These are phyloP conservation scores for Pythium brachiatum DNA, from an alignment of 352 stramenopile species.

Conservation along the genomic window DNA sequence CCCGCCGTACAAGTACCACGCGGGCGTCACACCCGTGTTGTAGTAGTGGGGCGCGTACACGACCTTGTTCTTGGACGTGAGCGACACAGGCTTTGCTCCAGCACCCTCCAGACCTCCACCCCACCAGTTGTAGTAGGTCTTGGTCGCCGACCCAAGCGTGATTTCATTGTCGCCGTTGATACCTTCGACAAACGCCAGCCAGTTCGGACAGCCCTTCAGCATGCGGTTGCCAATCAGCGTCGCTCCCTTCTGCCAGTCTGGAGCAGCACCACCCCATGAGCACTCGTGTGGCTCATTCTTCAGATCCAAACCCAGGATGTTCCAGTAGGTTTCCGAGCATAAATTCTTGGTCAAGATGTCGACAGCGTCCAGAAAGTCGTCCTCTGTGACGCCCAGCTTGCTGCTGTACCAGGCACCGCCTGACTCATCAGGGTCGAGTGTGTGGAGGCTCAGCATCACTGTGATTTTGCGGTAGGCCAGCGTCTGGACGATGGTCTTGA, in stretches of 20 bases:
- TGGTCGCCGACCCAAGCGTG: constrained; percentile 34
- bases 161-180: constrained; percentile 48
- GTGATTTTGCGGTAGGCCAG: constrained; percentile 69
- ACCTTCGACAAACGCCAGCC: constrained; percentile 78
- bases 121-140: constrained; percentile 80
- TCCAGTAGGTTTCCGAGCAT: constrained; percentile 73
- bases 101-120: constrained; percentile 66
- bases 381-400: constrained; percentile 37
- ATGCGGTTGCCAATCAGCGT: constrained; percentile 79
- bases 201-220: constrained; percentile 65
- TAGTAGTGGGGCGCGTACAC: constrained; percentile 85
- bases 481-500: constrained; percentile 70
- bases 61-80: constrained; percentile 69
- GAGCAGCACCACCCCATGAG: constrained; percentile 49
- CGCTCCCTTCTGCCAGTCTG: constrained; percentile 55
- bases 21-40: constrained; percentile 63
- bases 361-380: constrained; percentile 61
- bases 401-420: constrained; percentile 70
- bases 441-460: constrained; percentile 76
- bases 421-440: constrained; percentile 51
- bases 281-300: constrained; percentile 76
- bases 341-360: constrained; percentile 54
- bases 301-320: constrained; percentile 75
- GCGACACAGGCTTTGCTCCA: constrained; percentile 32
- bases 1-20: constrained; percentile 69